A percentile compares a stretch with the other conserved stretches of the same genome.
Conservation (phyloP, 2,329 filamentous ascomycete species). For the Calonectria crousiana region DNA sequence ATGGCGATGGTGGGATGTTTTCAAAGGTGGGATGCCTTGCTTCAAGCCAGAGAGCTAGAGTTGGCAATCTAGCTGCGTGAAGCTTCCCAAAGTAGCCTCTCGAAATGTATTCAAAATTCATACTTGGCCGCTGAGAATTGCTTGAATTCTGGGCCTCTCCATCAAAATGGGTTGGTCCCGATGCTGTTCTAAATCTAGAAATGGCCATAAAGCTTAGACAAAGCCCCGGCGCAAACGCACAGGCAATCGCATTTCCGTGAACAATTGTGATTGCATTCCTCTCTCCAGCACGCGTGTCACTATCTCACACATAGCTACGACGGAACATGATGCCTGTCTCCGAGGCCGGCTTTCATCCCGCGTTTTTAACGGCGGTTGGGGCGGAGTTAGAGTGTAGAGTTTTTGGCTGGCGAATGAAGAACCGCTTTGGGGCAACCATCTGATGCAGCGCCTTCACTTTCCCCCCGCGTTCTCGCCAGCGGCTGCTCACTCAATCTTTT, state of each 20-base stretch:
- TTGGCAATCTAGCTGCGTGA: neutral
- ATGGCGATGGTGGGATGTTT: conserved; percentile 15
- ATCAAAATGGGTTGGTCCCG: neutral
- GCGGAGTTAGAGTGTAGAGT: conserved; percentile 30
- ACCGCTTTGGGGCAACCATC: conserved; percentile 23
- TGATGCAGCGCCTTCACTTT: conserved; percentile 13
- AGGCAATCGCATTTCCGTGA: neutral
- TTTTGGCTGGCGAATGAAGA: conserved; percentile 34
- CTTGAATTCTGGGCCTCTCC: neutral
- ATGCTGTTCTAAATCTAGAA: neutral
- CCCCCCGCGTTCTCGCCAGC: neutral
- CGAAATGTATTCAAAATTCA: neutral
- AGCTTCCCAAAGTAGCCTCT: neutral
- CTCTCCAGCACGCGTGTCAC: neutral
- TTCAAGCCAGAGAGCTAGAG: neutral
- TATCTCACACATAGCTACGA: neutral
- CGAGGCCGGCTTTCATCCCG: conserved; percentile 31
- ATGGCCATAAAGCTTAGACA: neutral
- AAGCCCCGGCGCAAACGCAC: conserved; percentile 15
- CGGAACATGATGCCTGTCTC: conserved; percentile 11
- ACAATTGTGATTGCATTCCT: neutral
- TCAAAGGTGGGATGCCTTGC: neutral
- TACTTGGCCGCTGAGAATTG: neutral
- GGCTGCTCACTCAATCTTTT: conserved; percentile 14
- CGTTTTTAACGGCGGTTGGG: conserved; percentile 16